A percentile compares a stretch with the other conserved stretches of the same genome.
Conservation (phyloP, 2,329 filamentous ascomycete species). For the Neoarthrinium moseri region DNA sequence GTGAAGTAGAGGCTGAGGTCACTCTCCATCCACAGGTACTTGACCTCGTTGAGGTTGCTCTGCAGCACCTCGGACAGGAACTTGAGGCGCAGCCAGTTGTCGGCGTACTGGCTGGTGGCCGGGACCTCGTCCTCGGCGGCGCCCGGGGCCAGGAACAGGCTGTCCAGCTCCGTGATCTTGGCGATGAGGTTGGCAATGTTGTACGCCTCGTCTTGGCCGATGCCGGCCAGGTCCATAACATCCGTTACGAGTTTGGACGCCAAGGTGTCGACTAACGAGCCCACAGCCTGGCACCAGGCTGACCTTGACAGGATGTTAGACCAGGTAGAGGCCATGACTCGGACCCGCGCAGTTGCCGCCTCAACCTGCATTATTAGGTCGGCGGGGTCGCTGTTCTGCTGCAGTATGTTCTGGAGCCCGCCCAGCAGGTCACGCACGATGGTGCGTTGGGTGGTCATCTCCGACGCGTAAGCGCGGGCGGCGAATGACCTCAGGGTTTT, state of each 20-base stretch:
- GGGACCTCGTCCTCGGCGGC: constrained; percentile 42
- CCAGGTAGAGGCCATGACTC: constrained; percentile 55
- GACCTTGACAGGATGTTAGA: constrained; percentile 57
- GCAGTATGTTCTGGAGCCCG: constrained; percentile 58
- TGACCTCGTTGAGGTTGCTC: constrained; percentile 64
- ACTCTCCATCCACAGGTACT: constrained; percentile 63
- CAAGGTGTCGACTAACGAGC: constrained; percentile 57
- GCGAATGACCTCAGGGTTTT: constrained; percentile 60
- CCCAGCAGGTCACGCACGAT: constrained; percentile 61
- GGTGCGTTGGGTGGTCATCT: constrained; percentile 60
- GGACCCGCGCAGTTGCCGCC: constrained; percentile 50
- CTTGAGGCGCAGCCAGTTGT: constrained; percentile 62
- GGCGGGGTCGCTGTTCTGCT: constrained; percentile 52
- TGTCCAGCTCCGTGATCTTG: constrained; percentile 56
- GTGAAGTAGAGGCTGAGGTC: constrained; percentile 65
- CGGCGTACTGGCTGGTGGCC: constrained; percentile 58
- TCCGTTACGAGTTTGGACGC: constrained; percentile 60
- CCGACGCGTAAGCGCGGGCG: constrained; percentile 59
- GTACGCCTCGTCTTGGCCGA: constrained; percentile 64
- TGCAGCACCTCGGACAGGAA: constrained; percentile 65
- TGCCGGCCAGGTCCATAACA: constrained; percentile 60
- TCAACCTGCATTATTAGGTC: constrained; percentile 40
- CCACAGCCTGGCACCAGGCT: constrained; percentile 62
- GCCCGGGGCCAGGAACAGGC: constrained; percentile 50
- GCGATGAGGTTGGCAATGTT: constrained; percentile 58